Evolutionary conservation across 495 filamentous ascomycete species (phyloP).

Genomic region (Letharia lupina): DNA sequence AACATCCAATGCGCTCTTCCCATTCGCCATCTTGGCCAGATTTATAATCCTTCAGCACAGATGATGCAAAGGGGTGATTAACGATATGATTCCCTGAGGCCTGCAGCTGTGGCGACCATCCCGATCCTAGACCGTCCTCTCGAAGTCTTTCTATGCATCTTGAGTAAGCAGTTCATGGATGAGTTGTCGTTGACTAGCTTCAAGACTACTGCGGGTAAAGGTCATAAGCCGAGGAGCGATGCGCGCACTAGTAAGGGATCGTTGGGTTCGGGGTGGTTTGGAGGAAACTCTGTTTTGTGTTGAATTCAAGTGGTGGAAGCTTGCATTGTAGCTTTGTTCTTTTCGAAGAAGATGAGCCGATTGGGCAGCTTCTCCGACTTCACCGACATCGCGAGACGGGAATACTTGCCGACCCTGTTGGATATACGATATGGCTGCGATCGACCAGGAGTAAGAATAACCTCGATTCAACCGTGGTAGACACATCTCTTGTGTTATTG

Average conservation of each 20-base stretch:
- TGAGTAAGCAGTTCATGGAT: background rate
- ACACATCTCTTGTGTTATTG: no score
- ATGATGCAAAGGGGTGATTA: background rate
- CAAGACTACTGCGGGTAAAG: constrained; percentile 1
- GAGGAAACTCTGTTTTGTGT: background rate
- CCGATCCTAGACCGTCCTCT: background rate
- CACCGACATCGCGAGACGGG: no score
- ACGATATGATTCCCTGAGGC: background rate
- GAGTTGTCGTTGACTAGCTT: background rate
- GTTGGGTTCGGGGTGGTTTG: background rate
- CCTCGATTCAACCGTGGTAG: no score
- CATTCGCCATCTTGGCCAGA: background rate
- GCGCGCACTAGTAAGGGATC: background rate
- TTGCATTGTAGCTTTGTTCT: background rate
- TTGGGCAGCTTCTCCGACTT: background rate
- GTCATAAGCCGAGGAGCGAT: background rate
- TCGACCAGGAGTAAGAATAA: no score
- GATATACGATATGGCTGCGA: no score
- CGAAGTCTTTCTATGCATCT: background rate
- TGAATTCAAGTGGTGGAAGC: background rate
- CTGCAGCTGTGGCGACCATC: background rate
- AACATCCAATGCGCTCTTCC: background rate
- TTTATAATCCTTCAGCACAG: background rate
- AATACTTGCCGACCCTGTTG: no score
- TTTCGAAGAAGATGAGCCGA: background rate